Evolutionary conservation across 148 eudicot species (phyloP).

Genomic region (Limonium bicolor): DNA sequence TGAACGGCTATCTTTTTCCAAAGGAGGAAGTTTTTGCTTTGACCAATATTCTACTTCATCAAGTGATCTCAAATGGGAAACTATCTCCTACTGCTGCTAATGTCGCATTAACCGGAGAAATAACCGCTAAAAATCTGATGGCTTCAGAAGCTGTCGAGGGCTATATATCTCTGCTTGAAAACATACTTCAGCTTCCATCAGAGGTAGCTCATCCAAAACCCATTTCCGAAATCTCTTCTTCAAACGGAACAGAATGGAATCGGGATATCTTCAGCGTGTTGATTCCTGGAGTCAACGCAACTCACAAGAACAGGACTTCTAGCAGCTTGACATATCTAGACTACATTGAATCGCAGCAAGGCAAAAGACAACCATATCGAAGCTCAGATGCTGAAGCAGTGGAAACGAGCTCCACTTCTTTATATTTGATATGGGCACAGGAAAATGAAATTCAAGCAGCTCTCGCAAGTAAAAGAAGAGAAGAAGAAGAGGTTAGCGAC

Average conservation of each 20-base stretch:
- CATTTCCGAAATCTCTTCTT: constrained; percentile 32
- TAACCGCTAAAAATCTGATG: constrained; percentile 54
- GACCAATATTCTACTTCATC: constrained; percentile 26
- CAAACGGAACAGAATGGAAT: constrained; percentile 55
- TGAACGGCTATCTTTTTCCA: constrained; percentile 73
- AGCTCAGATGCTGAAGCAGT: constrained; percentile 22
- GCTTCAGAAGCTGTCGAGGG: constrained; percentile 64
- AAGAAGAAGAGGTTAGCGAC: constrained; percentile 66
- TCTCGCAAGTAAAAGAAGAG: constrained; percentile 43
- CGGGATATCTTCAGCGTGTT: constrained; percentile 47
- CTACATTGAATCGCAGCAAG: constrained; percentile 21
- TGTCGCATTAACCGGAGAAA: constrained; percentile 60
- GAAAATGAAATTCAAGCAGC: constrained; percentile 35
- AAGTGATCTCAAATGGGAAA: constrained; percentile 44
- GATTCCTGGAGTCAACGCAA: constrained; percentile 17
- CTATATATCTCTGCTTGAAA: constrained; percentile 56
- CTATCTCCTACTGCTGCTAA: constrained; percentile 48
- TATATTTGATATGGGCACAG: constrained; percentile 67
- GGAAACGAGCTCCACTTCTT: no score
- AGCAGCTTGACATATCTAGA: constrained; percentile 26
- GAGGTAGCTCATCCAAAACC: constrained; percentile 60
- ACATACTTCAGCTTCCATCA: constrained; percentile 55
- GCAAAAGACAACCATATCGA: constrained; percentile 13
- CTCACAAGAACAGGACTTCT: constrained; percentile 17
- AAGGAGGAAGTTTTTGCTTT: constrained; percentile 48